phyloP scores from a whole-genome alignment of 73 alveolate genomes.

The Paramecium octaurelia region DNA sequence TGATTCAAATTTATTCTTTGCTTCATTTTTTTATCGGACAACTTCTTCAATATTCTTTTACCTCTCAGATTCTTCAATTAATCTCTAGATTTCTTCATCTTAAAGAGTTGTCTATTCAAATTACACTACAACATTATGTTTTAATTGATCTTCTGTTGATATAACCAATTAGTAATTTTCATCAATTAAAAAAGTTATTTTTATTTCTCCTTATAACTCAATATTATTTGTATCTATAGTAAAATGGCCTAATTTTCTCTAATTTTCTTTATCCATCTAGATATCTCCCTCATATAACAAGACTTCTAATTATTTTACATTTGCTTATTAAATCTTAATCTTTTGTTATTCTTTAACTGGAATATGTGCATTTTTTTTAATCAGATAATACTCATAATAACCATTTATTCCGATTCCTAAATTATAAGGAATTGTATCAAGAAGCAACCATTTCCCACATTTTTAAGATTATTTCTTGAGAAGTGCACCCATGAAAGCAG shows the following conservation, averaged over 20 bases:
- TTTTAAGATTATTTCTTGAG: not conserved
- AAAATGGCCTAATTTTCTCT: not conserved
- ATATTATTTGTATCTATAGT: not conserved
- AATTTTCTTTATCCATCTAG: not conserved
- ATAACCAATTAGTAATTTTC: not conserved
- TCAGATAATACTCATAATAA: not conserved
- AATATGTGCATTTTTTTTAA: not conserved
- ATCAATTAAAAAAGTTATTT: not conserved
- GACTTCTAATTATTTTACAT: not conserved
- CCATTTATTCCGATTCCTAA: conserved; percentile 64
- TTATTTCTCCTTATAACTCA: not conserved
- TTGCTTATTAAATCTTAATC: not conserved
- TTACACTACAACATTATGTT: not conserved
- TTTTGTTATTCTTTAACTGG: not conserved
- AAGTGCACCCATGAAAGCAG: conserved; percentile 50
- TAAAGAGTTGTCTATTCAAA: not conserved
- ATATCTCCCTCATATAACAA: not conserved
- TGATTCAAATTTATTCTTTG: not conserved
- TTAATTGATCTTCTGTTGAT: not conserved
- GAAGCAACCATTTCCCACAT: conserved; percentile 55
- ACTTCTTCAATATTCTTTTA: not conserved
- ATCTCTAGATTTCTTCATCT: not conserved
- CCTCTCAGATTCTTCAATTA: not conserved
- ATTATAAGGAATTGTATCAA: conserved; percentile 69
- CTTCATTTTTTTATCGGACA: not conserved